phyloP scores from a whole-genome alignment of 768 basidiomycete genomes.

The Xerocomellus intermedius region DNA sequence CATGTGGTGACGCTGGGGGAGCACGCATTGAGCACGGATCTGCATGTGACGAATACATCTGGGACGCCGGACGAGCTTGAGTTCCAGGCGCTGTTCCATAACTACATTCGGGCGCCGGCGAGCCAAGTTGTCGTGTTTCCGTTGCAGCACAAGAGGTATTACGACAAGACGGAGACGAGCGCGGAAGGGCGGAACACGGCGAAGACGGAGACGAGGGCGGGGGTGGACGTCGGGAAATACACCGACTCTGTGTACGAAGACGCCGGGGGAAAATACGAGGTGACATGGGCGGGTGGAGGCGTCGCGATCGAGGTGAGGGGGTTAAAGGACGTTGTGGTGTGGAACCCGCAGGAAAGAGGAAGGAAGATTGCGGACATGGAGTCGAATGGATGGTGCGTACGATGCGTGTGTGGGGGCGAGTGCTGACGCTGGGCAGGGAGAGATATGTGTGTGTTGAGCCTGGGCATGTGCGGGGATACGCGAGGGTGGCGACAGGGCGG shows the following conservation, averaged over 20 bases:
- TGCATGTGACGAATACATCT: constrained; percentile 71
- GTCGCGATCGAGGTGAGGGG: constrained; percentile 51
- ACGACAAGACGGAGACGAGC: constrained; percentile 75
- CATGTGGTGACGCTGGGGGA: constrained; percentile 81
- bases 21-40: constrained; percentile 71
- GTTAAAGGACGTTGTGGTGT: constrained; percentile 83
- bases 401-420: background rate
- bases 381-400: constrained; percentile 71
- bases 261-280: constrained; percentile 51
- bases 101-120: constrained; percentile 73
- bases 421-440: constrained; percentile 50
- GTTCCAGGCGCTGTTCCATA: constrained; percentile 94
- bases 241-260: constrained; percentile 82
- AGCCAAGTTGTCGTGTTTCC: constrained; percentile 59
- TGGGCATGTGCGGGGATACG: constrained; percentile 76
- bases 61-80: constrained; percentile 48
- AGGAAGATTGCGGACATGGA: constrained; percentile 88
- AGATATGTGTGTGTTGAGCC: constrained; percentile 91
- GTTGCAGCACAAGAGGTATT: constrained; percentile 62
- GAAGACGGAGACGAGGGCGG: constrained; percentile 58
- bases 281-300: constrained; percentile 59
- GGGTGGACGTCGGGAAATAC: constrained; percentile 61
- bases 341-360: constrained; percentile 96
- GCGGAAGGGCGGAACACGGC: constrained; percentile 46
- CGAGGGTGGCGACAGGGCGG: constrained; percentile 56